phyloP scores from a whole-genome alignment of 202 grass and related monocot genomes.

The Dendrocalamus latiflorus region DNA sequence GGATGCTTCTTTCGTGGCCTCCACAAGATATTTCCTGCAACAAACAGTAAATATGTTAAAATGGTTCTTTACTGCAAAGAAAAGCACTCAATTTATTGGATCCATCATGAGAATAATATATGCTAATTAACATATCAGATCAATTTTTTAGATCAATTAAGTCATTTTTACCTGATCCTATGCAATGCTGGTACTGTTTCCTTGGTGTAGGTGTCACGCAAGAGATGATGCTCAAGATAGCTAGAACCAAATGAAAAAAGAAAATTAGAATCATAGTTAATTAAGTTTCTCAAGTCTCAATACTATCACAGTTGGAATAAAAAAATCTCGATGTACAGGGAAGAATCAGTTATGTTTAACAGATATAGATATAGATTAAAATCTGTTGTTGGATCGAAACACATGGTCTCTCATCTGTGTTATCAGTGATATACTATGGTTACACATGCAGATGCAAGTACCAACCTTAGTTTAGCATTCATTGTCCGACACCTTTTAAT shows the following conservation, averaged over 20 bases:
- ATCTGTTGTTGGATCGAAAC: too few relatives aligned
- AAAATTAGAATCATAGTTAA: neutral
- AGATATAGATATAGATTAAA: neutral
- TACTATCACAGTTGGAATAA: neutral
- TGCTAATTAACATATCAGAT: neutral
- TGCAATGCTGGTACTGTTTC: constrained; percentile 88
- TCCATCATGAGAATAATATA: neutral
- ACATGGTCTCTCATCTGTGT: too few relatives aligned
- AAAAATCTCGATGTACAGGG: neutral
- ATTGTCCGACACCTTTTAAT: constrained; percentile 95
- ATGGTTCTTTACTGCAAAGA: constrained; percentile 13
- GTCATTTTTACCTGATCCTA: constrained; percentile 62
- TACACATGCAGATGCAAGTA: neutral
- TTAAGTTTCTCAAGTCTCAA: neutral
- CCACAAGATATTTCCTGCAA: constrained; percentile 94
- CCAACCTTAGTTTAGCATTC: constrained; percentile 95
- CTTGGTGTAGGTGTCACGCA: constrained; percentile 98
- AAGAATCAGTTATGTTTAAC: neutral
- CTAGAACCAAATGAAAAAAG: constrained; percentile 27
- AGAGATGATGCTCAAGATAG: constrained; percentile 94
- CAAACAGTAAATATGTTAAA: constrained; percentile 7
- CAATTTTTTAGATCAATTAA: neutral
- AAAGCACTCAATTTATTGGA: neutral
- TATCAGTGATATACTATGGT: neutral
- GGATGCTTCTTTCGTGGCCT: constrained; percentile 95